phyloP scores from a whole-genome alignment of 2,329 filamentous ascomycete species.

The Stagonosporopsis vannaccii region DNA sequence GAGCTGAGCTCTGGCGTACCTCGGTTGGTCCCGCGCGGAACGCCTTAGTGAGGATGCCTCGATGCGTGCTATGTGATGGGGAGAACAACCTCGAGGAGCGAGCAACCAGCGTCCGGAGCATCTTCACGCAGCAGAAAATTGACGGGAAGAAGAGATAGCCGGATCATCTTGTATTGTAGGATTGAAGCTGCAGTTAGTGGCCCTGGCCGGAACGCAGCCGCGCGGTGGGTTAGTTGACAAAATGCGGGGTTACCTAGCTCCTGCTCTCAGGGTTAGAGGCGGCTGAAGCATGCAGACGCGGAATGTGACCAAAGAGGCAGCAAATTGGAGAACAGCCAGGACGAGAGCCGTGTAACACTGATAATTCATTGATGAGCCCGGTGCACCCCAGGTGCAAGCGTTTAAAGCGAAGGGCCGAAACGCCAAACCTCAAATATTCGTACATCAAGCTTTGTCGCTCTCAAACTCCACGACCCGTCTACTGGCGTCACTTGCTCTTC shows the following conservation, averaged over 20 bases:
- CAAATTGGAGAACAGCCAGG: background rate
- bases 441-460: slow-evolving; percentile 31
- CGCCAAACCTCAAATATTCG: slow-evolving; percentile 14
- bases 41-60: slow-evolving; percentile 43
- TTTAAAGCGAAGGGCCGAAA: slow-evolving; percentile 8
- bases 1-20: slow-evolving; percentile 30
- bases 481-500: slow-evolving; percentile 46
- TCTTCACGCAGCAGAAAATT: slow-evolving; percentile 29
- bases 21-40: slow-evolving; percentile 43
- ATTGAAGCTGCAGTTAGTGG: slow-evolving; percentile 8
- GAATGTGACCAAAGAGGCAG: slow-evolving; percentile 7
- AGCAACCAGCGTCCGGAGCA: slow-evolving; percentile 38
- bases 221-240: slow-evolving; percentile 11
- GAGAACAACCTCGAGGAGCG: slow-evolving; percentile 22
- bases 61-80: slow-evolving; percentile 19
- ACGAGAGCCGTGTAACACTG: background rate
- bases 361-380: too few relatives aligned
- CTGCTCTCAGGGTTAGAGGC: slow-evolving; percentile 2
- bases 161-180: slow-evolving; percentile 11
- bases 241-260: slow-evolving; percentile 26
- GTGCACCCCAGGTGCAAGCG: background rate
- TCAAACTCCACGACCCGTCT: slow-evolving; percentile 50
- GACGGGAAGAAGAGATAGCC: slow-evolving; percentile 5
- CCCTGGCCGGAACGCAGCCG: slow-evolving; percentile 18
- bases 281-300: background rate